A percentile compares a stretch with the other conserved stretches of the same genome.
Evolutionary conservation across 345 rosid species (phyloP).

Genomic region (Dimocarpus longan): DNA sequence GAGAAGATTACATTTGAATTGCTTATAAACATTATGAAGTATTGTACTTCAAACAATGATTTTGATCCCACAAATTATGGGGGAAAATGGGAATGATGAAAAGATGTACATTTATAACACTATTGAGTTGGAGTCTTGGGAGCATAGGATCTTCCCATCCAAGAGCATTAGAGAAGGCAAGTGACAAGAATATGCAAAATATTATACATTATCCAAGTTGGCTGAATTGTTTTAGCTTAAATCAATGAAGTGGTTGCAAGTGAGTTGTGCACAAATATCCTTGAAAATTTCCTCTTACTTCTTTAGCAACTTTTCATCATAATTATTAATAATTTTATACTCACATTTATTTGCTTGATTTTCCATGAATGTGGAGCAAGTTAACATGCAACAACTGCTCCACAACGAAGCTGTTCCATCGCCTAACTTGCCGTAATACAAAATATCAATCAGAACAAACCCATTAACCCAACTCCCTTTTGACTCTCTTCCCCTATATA

Average conservation of each 20-base stretch:
- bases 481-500: conserved; percentile 5
- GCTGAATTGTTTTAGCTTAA: neutral
- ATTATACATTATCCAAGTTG: no score
- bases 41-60: no score
- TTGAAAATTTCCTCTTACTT: neutral
- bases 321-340: neutral
- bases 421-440: neutral
- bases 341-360: neutral
- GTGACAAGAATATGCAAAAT: no score
- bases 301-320: neutral
- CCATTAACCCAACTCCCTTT: conserved; percentile 14
- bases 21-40: no score
- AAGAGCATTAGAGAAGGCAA: neutral
- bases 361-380: conserved; percentile 35
- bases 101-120: no score
- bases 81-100: no score
- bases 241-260: neutral
- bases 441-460: conserved; percentile 8
- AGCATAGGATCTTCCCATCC: no score
- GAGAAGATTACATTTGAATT: no score
- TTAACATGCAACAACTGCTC: conserved; percentile 34
- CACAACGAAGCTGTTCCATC: neutral
- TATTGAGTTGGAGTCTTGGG: no score
- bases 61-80: no score
- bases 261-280: neutral